Evolutionary conservation across 805 yeast species (phyloP).

Genomic region (Zygosaccharomyces bailii): DNA sequence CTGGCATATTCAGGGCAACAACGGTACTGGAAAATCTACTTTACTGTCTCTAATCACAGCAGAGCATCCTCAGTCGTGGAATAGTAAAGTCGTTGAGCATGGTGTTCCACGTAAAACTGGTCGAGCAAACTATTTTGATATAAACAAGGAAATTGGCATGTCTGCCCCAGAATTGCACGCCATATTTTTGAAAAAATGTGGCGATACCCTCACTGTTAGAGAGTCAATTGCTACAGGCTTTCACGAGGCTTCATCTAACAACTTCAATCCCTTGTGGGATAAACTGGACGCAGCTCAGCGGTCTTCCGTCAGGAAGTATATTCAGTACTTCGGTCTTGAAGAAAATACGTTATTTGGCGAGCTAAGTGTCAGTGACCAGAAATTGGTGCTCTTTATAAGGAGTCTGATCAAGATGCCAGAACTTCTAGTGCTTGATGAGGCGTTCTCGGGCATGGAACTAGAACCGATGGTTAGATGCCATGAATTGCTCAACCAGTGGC

Average conservation of each 20-base stretch:
- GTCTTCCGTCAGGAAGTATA: slow-evolving; percentile 42
- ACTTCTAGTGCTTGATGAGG: slow-evolving; percentile 82
- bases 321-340: slow-evolving; percentile 45
- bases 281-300: slow-evolving; percentile 39
- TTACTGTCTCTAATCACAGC: slow-evolving; percentile 78
- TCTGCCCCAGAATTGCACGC: slow-evolving; percentile 92
- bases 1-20: slow-evolving; percentile 87
- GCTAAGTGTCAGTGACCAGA: slow-evolving; percentile 69
- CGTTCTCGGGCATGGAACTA: slow-evolving; percentile 85
- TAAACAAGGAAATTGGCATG: slow-evolving; percentile 76
- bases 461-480: slow-evolving; percentile 55
- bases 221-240: slow-evolving; percentile 72
- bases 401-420: slow-evolving; percentile 76
- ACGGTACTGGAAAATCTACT: slow-evolving; percentile 94
- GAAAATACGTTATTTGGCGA: slow-evolving; percentile 46
- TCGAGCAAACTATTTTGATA: slow-evolving; percentile 66
- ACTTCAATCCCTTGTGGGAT: slow-evolving; percentile 48
- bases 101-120: slow-evolving; percentile 66
- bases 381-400: slow-evolving; percentile 69
- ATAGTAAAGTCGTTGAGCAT: slow-evolving; percentile 63
- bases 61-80: slow-evolving; percentile 98
- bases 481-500: slow-evolving; percentile 47
- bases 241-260: slow-evolving; percentile 51
- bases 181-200: slow-evolving; percentile 55
- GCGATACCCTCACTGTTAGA: slow-evolving; percentile 43